These are phyloP conservation scores for Eucalyptus globulus DNA, from an alignment of 345 rosid genomes.

Conservation along the genomic window DNA sequence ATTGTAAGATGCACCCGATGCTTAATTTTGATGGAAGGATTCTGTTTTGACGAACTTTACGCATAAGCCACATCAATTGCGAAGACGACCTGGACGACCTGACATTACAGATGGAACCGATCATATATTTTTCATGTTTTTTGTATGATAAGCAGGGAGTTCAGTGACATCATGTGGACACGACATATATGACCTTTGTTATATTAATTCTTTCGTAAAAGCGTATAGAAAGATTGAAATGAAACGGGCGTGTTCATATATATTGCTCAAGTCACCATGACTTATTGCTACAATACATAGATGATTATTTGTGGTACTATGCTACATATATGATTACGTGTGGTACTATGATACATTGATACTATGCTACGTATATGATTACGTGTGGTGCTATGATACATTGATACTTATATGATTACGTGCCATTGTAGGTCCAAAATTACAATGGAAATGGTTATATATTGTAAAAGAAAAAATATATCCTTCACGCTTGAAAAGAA, in stretches of 20 bases:
- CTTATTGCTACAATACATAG: fast-evolving
- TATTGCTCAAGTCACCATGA: not conserved
- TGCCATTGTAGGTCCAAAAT: not conserved
- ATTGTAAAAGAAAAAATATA: not conserved
- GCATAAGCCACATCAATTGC: not conserved
- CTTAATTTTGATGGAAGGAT: not conserved
- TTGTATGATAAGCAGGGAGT: not conserved
- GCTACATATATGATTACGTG: not conserved
- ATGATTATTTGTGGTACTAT: not conserved
- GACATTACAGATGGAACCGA: not conserved
- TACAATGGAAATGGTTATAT: not conserved
- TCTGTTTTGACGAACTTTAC: not conserved
- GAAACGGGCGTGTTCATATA: no score
- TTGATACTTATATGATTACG: no score
- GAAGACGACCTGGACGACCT: not conserved
- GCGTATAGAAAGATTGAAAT: no score
- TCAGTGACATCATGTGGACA: not conserved
- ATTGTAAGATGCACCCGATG: not conserved
- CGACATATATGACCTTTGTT: not conserved
- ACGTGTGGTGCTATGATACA: no score
- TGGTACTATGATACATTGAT: no score
- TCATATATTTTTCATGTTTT: not conserved
- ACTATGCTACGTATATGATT: no score
- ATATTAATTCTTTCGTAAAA: no score
- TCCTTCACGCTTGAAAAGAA: not conserved